phyloP scores from a whole-genome alignment of 345 rosid species.

The Populus simonii region DNA sequence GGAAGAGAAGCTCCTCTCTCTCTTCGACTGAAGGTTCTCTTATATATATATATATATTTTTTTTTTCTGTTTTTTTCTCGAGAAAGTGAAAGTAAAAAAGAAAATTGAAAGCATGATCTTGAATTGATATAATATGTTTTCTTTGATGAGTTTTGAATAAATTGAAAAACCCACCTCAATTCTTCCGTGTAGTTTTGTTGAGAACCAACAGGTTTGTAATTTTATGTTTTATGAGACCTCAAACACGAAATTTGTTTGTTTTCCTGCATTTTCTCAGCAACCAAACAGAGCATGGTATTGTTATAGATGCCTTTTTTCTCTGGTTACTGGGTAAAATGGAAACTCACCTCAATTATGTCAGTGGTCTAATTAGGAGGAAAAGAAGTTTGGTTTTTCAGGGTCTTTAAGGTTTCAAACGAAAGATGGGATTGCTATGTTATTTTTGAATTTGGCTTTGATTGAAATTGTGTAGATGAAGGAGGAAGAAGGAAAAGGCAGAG shows the following conservation, averaged over 20 bases:
- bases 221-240: not conserved
- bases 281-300: not conserved
- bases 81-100: not conserved
- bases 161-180: not conserved
- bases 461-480: conserved; percentile 46
- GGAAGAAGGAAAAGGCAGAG: conserved; percentile 48
- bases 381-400: not conserved
- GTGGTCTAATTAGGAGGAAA: not conserved
- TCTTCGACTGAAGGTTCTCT: conserved; percentile 40
- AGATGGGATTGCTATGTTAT: not conserved
- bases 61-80: conserved; percentile 11
- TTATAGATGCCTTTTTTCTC: not conserved
- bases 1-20: conserved; percentile 36
- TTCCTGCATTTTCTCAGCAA: not conserved
- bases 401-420: not conserved
- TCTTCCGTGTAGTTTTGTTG: not conserved
- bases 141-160: too few relatives aligned
- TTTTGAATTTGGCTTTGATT: not conserved
- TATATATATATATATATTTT: not conserved
- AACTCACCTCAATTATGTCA: not conserved
- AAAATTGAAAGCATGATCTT: not conserved
- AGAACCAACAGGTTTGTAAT: not conserved
- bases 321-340: not conserved
- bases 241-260: too few relatives aligned
- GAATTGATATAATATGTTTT: not conserved